Conservation (phyloP, 192 early-diverging fungal species). For the Coemansia umbellata region DNA sequence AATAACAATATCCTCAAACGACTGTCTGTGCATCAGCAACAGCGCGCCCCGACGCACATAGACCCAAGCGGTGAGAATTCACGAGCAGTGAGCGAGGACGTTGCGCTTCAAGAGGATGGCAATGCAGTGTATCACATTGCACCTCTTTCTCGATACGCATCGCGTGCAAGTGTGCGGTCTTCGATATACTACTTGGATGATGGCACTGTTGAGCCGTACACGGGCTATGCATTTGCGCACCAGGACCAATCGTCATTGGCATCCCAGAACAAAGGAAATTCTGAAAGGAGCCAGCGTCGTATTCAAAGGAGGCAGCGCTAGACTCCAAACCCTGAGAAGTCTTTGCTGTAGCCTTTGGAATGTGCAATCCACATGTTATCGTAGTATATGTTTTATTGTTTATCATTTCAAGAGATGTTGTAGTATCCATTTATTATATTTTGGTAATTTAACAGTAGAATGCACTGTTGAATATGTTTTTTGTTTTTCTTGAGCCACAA, state of each 20-base stretch:
- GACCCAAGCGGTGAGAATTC: not conserved
- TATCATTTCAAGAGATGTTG: too few relatives aligned
- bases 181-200: conserved; percentile 43
- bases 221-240: conserved; percentile 47
- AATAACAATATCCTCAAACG: conserved; percentile 23
- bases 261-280: not conserved
- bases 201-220: conserved; percentile 39
- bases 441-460: too few relatives aligned
- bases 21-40: conserved; percentile 25
- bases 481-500: too few relatives aligned
- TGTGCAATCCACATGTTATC: too few relatives aligned
- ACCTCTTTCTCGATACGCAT: conserved; percentile 1
- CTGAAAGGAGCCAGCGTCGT: not conserved
- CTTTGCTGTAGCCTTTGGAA: too few relatives aligned
- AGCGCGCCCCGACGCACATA: not conserved
- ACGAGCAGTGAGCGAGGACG: conserved; percentile 1
- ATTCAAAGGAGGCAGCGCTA: not conserved
- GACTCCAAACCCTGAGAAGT: too few relatives aligned
- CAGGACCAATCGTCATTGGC: conserved; percentile 1
- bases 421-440: too few relatives aligned
- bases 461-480: too few relatives aligned
- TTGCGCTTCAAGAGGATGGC: conserved; percentile 10
- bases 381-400: too few relatives aligned
- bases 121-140: conserved; percentile 6
- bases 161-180: conserved; percentile 25